Evolutionary conservation across 352 stramenopile genomes (phyloP).

Genomic region (Phytopythium boreale): DNA sequence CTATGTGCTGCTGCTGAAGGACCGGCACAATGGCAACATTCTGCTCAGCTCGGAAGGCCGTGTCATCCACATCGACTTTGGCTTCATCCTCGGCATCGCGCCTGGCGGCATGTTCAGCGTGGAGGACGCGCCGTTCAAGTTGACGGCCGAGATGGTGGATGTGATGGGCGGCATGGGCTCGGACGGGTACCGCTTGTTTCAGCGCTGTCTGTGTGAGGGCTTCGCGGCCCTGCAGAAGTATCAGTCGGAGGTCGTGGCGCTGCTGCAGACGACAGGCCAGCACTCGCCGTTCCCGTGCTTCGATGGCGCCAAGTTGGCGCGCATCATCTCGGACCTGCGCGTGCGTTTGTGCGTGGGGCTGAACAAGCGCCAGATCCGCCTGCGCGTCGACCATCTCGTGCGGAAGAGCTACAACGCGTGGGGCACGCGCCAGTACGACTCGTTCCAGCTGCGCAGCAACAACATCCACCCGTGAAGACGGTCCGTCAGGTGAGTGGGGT

Average conservation of each 20-base stretch:
- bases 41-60: conserved; percentile 95
- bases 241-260: conserved; percentile 88
- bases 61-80: conserved; percentile 99
- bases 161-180: conserved; percentile 93
- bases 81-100: conserved; percentile 98
- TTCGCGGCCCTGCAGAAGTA: conserved; percentile 94
- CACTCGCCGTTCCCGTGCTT: conserved; percentile 96
- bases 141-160: conserved; percentile 97
- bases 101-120: conserved; percentile 96
- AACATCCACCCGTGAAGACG: conserved; percentile 72
- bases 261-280: conserved; percentile 95
- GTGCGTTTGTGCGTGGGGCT: conserved; percentile 67
- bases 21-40: conserved; percentile 99
- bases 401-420: conserved; percentile 88
- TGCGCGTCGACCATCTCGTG: conserved; percentile 78
- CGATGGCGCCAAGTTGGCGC: conserved; percentile 46
- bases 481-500: not conserved
- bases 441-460: conserved; percentile 89
- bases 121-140: conserved; percentile 98
- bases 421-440: conserved; percentile 88
- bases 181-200: conserved; percentile 88
- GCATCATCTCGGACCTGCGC: conserved; percentile 64
- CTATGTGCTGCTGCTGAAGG: conserved; percentile 97
- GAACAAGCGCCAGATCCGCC: conserved; percentile 57
- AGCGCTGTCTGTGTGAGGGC: conserved; percentile 90